phyloP scores from a whole-genome alignment of 768 basidiomycete genomes.

The Lactarius vividus region DNA sequence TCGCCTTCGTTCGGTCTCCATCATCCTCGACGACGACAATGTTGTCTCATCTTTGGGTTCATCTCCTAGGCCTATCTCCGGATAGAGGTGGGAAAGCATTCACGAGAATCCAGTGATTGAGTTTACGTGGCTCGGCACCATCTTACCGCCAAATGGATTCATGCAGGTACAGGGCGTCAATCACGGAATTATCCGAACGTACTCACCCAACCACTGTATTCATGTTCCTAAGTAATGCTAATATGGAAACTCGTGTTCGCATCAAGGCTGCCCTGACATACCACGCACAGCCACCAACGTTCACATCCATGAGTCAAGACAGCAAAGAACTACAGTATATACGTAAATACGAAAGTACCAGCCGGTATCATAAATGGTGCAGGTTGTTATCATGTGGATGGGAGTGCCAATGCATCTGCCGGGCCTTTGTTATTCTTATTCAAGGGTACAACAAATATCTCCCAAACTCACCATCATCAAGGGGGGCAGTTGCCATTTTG shows the following conservation, averaged over 20 bases:
- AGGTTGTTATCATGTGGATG: background rate
- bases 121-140: background rate
- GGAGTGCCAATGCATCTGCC: background rate
- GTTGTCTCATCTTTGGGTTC: background rate
- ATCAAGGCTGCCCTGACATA: background rate
- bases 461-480: constrained; percentile 38
- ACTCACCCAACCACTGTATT: background rate
- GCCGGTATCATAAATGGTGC: background rate
- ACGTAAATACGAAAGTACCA: background rate
- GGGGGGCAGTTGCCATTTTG: constrained; percentile 54
- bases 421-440: constrained; percentile 1
- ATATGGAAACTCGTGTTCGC: background rate
- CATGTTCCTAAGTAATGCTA: background rate
- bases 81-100: background rate
- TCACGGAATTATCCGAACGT: background rate
- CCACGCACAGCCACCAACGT: background rate
- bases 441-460: background rate
- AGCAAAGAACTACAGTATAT: background rate
- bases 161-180: background rate
- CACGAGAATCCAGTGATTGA: background rate
- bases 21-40: background rate
- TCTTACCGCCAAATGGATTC: background rate
- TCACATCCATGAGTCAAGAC: background rate
- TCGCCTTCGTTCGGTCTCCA: background rate
- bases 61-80: background rate